phyloP scores from a whole-genome alignment of 129 eudicot genomes.

The Saposhnikovia divaricata region DNA sequence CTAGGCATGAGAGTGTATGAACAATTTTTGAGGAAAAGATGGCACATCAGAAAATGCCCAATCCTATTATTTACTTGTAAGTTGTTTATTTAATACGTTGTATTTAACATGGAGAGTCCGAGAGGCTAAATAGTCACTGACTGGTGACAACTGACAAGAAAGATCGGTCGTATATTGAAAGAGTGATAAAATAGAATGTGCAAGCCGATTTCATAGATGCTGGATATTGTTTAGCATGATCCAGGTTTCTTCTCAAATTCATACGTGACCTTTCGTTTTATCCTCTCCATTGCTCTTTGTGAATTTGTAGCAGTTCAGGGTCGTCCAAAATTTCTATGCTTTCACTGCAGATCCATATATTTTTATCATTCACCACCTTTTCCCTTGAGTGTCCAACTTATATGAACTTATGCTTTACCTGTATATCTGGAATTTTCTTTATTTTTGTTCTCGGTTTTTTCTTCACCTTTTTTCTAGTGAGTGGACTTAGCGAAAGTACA shows the following conservation, averaged over 20 bases:
- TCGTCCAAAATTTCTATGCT: neutral
- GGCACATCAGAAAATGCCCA: neutral
- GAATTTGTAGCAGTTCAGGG: neutral
- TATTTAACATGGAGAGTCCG: neutral
- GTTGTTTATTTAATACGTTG: neutral
- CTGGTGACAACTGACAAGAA: neutral
- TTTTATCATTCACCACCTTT: neutral
- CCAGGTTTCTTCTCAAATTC: neutral
- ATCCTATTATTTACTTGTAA: neutral
- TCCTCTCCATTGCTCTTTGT: neutral
- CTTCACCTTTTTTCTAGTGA: neutral
- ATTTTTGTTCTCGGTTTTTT: neutral
- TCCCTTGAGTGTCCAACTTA: neutral
- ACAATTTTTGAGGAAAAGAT: conserved; percentile 4
- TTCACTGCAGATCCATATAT: neutral
- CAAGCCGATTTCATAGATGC: neutral
- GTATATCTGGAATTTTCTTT: neutral
- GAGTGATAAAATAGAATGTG: neutral
- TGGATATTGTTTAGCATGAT: neutral
- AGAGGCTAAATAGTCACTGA: neutral
- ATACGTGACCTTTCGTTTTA: neutral
- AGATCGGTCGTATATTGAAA: neutral
- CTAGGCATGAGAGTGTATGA: conserved; percentile 4
- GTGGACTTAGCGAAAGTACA: neutral
- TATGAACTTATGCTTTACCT: neutral